These are phyloP conservation scores for Cydonia oblonga DNA, from an alignment of 331 rosid genomes.

Conservation along the genomic window DNA sequence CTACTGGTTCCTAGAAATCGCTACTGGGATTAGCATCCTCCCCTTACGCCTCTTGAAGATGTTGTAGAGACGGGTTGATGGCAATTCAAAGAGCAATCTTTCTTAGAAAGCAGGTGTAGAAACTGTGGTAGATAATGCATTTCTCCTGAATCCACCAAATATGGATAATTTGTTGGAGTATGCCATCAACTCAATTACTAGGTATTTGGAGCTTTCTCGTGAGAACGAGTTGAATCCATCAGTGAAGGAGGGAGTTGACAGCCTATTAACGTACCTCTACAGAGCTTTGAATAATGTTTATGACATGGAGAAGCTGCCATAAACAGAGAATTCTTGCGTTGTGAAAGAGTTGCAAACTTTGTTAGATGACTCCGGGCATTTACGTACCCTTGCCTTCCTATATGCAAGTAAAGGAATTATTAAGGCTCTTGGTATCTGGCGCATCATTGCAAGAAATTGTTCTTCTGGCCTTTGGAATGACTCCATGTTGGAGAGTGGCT, in stretches of 20 bases:
- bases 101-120: slow-evolving; percentile 90
- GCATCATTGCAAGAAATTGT: slow-evolving; percentile 72
- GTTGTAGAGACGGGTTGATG: slow-evolving; percentile 81
- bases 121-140: slow-evolving; percentile 63
- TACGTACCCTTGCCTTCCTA: slow-evolving; percentile 88
- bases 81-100: slow-evolving; percentile 87
- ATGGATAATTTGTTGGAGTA: slow-evolving; percentile 85
- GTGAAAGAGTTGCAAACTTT: slow-evolving; percentile 96
- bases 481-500: slow-evolving; percentile 28
- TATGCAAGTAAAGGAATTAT: slow-evolving; percentile 88
- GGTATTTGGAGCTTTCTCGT: slow-evolving; percentile 79
- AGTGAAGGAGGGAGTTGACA: slow-evolving; percentile 84
- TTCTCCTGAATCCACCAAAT: slow-evolving; percentile 61
- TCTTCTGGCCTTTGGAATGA: slow-evolving; percentile 75
- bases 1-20: slow-evolving; percentile 92
- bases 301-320: slow-evolving; percentile 87
- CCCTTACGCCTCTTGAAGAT: slow-evolving; percentile 91
- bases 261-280: slow-evolving; percentile 74
- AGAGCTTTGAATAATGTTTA: slow-evolving; percentile 67
- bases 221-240: slow-evolving; percentile 41
- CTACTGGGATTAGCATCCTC: slow-evolving; percentile 98
- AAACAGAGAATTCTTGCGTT: slow-evolving; percentile 67
- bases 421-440: slow-evolving; percentile 89
- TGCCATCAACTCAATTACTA: slow-evolving; percentile 72
- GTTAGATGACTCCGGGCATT: slow-evolving; percentile 81